These are phyloP conservation scores for Aspergillus bombycis DNA, from an alignment of 2,329 filamentous ascomycete genomes.

Conservation along the genomic window DNA sequence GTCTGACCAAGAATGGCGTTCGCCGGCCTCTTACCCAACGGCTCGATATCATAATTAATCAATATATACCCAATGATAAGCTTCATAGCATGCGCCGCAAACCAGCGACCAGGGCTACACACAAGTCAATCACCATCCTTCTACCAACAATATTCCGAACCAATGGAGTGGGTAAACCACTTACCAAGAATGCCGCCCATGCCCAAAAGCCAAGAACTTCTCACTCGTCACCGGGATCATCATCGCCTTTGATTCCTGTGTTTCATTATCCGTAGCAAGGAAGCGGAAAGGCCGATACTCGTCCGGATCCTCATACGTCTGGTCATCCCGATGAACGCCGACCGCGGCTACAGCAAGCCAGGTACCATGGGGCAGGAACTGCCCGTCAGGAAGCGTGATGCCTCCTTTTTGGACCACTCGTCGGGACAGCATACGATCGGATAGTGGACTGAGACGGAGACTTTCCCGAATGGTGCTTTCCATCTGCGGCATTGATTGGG, in stretches of 20 bases:
- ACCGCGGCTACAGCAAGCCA: background rate
- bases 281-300: background rate
- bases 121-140: background rate
- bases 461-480: background rate
- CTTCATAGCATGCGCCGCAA: background rate
- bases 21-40: background rate
- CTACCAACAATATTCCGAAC: rapidly evolving
- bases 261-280: background rate
- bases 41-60: background rate
- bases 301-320: background rate
- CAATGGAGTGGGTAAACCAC: background rate
- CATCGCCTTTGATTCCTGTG: background rate
- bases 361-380: background rate
- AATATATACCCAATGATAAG: background rate
- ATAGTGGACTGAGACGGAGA: background rate
- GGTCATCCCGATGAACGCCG: background rate
- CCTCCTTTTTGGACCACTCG: background rate
- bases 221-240: background rate
- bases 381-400: background rate
- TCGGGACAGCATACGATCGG: background rate
- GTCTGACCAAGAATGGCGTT: background rate
- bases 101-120: background rate
- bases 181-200: background rate
- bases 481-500: background rate
- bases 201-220: background rate